These are phyloP conservation scores for Zizania latifolia DNA, from an alignment of 176 grass and related monocot genomes.

Conservation along the genomic window DNA sequence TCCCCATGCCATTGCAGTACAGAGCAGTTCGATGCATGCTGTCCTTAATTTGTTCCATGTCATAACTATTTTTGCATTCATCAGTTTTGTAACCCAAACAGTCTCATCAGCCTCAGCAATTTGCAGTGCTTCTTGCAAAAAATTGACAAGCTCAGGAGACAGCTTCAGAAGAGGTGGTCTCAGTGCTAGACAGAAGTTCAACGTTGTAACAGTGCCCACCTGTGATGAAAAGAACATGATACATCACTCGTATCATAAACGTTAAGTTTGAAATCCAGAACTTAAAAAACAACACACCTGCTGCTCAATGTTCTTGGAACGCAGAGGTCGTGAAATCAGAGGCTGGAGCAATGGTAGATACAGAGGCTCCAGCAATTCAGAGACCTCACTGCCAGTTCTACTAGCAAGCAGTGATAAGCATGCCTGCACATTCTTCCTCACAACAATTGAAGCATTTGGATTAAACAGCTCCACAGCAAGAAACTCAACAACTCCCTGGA, in stretches of 20 bases:
- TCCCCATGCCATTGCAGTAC: slow-evolving; percentile 98
- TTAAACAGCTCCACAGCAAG: slow-evolving; percentile 87
- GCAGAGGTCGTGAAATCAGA: slow-evolving; percentile 78
- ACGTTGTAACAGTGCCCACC: slow-evolving; percentile 93
- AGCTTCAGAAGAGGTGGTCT: slow-evolving; percentile 96
- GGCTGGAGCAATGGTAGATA: slow-evolving; percentile 88
- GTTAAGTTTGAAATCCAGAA: slow-evolving; percentile 5
- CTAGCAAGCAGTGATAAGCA: slow-evolving; percentile 90
- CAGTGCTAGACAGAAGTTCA: slow-evolving; percentile 94
- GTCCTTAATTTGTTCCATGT: slow-evolving; percentile 95
- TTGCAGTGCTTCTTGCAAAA: slow-evolving; percentile 98
- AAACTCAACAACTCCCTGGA: slow-evolving; percentile 95
- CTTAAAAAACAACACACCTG: slow-evolving; percentile 45
- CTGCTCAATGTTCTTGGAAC: slow-evolving; percentile 87
- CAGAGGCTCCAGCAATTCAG: slow-evolving; percentile 89
- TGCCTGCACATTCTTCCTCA: slow-evolving; percentile 90
- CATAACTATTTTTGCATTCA: slow-evolving; percentile 86
- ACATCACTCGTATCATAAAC: neutral
- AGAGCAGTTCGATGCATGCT: slow-evolving; percentile 95
- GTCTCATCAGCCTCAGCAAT: slow-evolving; percentile 99
- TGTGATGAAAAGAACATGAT: slow-evolving; percentile 29
- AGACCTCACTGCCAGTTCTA: slow-evolving; percentile 94
- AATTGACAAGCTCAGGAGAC: slow-evolving; percentile 78
- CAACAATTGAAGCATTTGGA: slow-evolving; percentile 89
- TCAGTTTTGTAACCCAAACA: slow-evolving; percentile 90